phyloP scores from a whole-genome alignment of 2,329 filamentous ascomycete species.

The Sphaerulina vaccinii region DNA sequence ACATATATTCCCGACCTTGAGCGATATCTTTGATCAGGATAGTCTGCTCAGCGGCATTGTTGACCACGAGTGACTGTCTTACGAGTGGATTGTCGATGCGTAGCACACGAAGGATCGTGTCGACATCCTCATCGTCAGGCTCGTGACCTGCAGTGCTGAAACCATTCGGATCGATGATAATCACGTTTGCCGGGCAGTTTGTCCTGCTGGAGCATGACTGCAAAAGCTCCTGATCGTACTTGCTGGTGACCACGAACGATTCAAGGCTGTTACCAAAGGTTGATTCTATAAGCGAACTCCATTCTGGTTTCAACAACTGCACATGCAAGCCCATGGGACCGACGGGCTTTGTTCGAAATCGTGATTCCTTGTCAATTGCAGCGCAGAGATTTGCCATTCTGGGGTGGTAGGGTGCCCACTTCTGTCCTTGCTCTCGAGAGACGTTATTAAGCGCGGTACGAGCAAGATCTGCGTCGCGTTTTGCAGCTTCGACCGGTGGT shows the following conservation, averaged over 20 bases:
- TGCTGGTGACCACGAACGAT: constrained; percentile 78
- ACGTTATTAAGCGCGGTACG: neutral
- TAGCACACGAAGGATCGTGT: constrained; percentile 77
- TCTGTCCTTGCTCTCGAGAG: constrained; percentile 55
- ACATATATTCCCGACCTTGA: constrained; percentile 69
- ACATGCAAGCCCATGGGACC: constrained; percentile 82
- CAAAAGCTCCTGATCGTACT: constrained; percentile 70
- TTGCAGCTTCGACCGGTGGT: constrained; percentile 31
- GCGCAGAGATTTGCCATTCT: constrained; percentile 64
- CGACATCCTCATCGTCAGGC: constrained; percentile 63
- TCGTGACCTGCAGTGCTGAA: constrained; percentile 67
- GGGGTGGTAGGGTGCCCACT: constrained; percentile 63
- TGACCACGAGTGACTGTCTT: constrained; percentile 79
- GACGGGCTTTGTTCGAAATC: constrained; percentile 71
- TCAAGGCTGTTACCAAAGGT: constrained; percentile 68
- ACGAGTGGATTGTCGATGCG: constrained; percentile 77
- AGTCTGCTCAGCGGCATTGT: constrained; percentile 77
- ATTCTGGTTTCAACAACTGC: constrained; percentile 72
- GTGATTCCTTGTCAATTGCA: constrained; percentile 66
- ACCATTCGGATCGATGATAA: constrained; percentile 59
- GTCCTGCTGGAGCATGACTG: constrained; percentile 32
- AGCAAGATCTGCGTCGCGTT: neutral
- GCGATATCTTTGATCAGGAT: constrained; percentile 69
- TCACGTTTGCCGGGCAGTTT: constrained; percentile 62
- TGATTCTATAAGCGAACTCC: constrained; percentile 79